phyloP scores from a whole-genome alignment of 2,329 filamentous ascomycete genomes.

The Aspergillus proliferans region DNA sequence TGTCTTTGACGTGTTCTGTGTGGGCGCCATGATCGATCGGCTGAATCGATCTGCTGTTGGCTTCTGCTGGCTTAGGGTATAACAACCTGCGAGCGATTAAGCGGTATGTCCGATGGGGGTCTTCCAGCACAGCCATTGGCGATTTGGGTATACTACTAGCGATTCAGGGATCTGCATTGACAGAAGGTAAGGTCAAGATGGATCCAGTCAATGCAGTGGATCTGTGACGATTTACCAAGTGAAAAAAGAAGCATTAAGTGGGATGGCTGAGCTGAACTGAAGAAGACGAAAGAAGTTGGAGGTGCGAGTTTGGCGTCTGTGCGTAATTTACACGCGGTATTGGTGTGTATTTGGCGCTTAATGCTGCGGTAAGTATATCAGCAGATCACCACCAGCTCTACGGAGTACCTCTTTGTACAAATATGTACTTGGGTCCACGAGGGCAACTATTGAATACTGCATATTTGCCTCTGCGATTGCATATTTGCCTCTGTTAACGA shows the following conservation, averaged over 20 bases:
- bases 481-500: too few species aligned
- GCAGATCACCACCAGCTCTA: too few species aligned
- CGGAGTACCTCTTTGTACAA: too few species aligned
- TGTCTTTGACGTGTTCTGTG: neutral
- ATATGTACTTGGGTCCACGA: too few species aligned
- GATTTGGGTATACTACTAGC: neutral
- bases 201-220: neutral
- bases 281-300: neutral
- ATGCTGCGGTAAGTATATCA: neutral
- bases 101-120: neutral
- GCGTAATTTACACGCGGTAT: neutral
- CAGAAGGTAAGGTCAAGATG: neutral
- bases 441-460: too few species aligned
- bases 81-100: neutral
- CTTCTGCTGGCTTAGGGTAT: neutral
- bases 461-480: too few species aligned
- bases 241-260: neutral
- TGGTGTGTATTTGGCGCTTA: neutral
- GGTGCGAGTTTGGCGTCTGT: neutral
- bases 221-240: neutral
- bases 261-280: neutral
- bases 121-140: neutral
- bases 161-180: neutral
- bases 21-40: neutral
- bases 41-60: neutral